Evolutionary conservation across 345 rosid genomes (phyloP), one percentile per base, ranked within the genome.

Genomic region (Eucalyptus camaldulensis): DNA sequence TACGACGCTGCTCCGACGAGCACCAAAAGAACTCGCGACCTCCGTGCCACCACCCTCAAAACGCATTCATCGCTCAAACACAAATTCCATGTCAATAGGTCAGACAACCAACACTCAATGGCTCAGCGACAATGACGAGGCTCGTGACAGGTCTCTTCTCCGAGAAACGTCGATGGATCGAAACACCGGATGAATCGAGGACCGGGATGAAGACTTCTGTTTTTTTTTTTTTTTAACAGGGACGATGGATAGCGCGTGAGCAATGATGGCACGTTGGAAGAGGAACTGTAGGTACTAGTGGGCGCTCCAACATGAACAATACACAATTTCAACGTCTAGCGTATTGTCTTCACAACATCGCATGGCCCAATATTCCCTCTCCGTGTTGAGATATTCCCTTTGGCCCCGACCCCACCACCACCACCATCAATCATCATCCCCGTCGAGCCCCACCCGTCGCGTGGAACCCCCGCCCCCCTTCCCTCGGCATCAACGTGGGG

Each of bases 401-500:
- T 40, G 85, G 47, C 27, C 85, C 47, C 85, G 29, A 40, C 85
- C 85, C 47, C 85, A 76, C 47, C 85, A 76, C 47, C 85, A 76
- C 76, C 76, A 65, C 24, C 85, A 24, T 76, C 85, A 76, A 76
- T 76, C 85, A 76, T 76, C 85, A 43, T 85, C 88, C 60, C 90
- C 90, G 93, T 92, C 91, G 92, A 95, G 94, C 92, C 94, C 94
- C 96, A 91, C 91, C 91, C 87, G 88, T 89, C 25, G 44, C 81
- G 81, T 72, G 43, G 43, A 69, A 93, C 92, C 94, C 93, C 94
- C 96, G 88, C 90, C 8, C 43, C n/a, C 69, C 93, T 92, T 93
- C 93, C 95, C 95, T 92, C 96, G 98, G 98, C 96, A 95, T 95
- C 96, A 90, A 94, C 93, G 93, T 89, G 93, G 89, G 86, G 33